Evolutionary conservation across 73 alveolate genomes (phyloP).

Genomic region (Durusdinium trenchii): DNA sequence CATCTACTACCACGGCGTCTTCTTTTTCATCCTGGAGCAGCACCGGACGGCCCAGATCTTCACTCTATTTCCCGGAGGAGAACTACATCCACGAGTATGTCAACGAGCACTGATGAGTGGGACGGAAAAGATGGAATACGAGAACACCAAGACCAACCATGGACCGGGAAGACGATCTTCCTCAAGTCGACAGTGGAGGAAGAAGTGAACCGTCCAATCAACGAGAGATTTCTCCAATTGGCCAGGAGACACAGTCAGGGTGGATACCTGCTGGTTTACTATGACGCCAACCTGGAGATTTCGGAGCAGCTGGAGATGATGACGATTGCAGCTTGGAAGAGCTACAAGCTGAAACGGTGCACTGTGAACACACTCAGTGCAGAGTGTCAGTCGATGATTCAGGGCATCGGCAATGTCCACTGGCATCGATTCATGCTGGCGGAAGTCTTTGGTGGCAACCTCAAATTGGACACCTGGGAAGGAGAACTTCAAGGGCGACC

Average conservation of each 20-base stretch:
- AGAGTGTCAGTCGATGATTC: neutral
- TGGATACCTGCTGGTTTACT: neutral
- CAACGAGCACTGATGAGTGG: neutral
- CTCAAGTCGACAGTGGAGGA: neutral
- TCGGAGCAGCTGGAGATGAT: neutral
- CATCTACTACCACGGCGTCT: neutral
- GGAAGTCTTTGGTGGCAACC: neutral
- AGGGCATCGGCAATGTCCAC: neutral
- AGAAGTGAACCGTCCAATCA: neutral
- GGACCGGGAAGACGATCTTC: neutral
- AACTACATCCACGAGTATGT: too few species aligned
- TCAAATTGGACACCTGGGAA: neutral
- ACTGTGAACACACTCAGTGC: constrained; percentile 15
- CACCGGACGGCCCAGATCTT: constrained; percentile 10
- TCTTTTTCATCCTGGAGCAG: constrained; percentile 3
- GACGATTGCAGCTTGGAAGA: neutral
- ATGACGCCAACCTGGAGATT: neutral
- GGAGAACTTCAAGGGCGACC: neutral
- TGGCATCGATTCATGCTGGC: constrained; percentile 14
- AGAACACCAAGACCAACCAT: neutral
- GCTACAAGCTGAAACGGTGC: constrained; percentile 5
- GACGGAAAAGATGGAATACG: neutral
- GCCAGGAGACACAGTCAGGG: neutral
- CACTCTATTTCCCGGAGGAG: neutral
- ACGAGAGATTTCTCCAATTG: neutral